Conservation (phyloP, 106 monocot genomes). For the Allium sativum region DNA sequence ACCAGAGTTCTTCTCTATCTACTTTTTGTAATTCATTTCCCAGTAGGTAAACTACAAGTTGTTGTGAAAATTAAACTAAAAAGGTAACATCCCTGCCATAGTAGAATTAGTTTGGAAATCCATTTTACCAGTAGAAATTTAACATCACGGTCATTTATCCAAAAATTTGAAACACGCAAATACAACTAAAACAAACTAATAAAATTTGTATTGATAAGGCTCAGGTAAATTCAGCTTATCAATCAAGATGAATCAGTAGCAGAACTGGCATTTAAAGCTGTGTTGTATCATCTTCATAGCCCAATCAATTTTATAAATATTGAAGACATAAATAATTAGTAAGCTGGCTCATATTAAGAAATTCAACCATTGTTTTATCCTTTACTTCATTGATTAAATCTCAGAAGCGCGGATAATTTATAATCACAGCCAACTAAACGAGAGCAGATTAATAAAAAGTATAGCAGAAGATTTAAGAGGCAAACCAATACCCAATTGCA, state of each 20-base stretch:
- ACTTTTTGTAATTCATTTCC: too few relatives aligned
- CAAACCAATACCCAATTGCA: constrained; percentile 5
- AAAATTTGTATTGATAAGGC: too few relatives aligned
- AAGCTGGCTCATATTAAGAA: constrained; percentile 47
- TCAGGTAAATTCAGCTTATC: constrained; percentile 21
- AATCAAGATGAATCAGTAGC: constrained; percentile 36
- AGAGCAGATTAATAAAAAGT: constrained; percentile 1
- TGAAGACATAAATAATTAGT: background rate
- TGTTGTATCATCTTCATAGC: constrained; percentile 34
- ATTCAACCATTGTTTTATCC: constrained; percentile 48
- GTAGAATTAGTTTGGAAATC: too few relatives aligned
- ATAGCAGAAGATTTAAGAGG: constrained; percentile 15
- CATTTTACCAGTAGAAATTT: too few relatives aligned
- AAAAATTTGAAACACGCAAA: too few relatives aligned
- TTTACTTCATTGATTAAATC: constrained; percentile 17
- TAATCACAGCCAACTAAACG: constrained; percentile 27
- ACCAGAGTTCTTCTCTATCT: too few relatives aligned
- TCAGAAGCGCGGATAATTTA: constrained; percentile 56
- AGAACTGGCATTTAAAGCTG: constrained; percentile 69
- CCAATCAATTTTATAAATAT: background rate
- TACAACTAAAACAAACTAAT: too few relatives aligned
- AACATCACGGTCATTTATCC: too few relatives aligned
- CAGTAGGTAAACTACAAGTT: too few relatives aligned
- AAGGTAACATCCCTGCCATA: too few relatives aligned
- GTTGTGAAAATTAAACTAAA: too few relatives aligned